These are phyloP conservation scores for Penicillium coffeae DNA, from an alignment of 495 filamentous ascomycete genomes.

Conservation along the genomic window DNA sequence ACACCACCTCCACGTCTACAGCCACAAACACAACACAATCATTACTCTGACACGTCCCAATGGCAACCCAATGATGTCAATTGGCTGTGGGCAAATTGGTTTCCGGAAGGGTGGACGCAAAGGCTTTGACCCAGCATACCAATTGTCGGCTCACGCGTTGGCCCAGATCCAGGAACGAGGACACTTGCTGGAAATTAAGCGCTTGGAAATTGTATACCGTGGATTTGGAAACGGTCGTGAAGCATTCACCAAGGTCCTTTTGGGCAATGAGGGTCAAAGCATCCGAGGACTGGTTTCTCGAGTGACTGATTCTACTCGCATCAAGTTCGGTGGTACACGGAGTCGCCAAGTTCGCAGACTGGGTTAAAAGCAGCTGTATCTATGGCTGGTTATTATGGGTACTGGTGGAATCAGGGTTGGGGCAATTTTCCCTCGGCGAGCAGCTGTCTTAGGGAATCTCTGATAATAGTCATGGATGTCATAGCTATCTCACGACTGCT, in stretches of 20 bases:
- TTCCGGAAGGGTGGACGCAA: constrained; percentile 76
- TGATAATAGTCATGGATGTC: no score
- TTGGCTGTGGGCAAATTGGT: constrained; percentile 77
- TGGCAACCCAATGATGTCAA: constrained; percentile 66
- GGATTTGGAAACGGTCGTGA: constrained; percentile 84
- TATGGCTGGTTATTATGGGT: neutral
- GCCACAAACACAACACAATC: constrained; percentile 88
- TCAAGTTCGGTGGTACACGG: constrained; percentile 95
- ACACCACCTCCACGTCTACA: constrained; percentile 83
- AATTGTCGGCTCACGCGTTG: constrained; percentile 75
- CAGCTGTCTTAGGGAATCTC: neutral
- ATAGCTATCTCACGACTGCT: neutral
- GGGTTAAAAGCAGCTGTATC: constrained; percentile 48
- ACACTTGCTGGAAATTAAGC: constrained; percentile 50
- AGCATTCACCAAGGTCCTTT: constrained; percentile 79
- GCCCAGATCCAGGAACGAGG: constrained; percentile 73
- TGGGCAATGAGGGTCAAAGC: constrained; percentile 76
- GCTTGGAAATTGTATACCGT: constrained; percentile 71
- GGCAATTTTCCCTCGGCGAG: neutral
- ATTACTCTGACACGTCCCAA: constrained; percentile 82
- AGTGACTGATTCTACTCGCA: constrained; percentile 76
- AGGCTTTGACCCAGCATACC: constrained; percentile 89
- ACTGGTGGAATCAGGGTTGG: neutral
- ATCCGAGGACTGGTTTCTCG: constrained; percentile 66
- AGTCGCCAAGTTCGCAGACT: constrained; percentile 76